A percentile compares a stretch with the other conserved stretches of the same genome.
Evolutionary conservation across 768 basidiomycete genomes (phyloP).

Genomic region (Suillus americanus): DNA sequence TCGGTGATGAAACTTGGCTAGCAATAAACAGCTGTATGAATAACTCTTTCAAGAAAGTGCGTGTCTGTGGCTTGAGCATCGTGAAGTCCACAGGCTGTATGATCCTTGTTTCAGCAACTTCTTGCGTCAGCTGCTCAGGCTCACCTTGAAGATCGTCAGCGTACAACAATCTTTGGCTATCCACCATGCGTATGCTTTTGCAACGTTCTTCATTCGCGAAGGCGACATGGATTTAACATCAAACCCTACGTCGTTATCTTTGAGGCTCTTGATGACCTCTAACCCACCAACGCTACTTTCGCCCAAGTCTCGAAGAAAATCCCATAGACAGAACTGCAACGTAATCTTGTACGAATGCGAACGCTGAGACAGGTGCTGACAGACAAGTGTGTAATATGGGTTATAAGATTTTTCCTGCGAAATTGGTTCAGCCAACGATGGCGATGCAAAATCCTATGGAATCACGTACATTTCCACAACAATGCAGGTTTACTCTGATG

Average conservation of each 20-base stretch:
- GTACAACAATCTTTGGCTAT: constrained; percentile 80
- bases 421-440: constrained; percentile 1
- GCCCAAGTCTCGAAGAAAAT: constrained; percentile 90
- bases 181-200: constrained; percentile 91
- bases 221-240: constrained; percentile 55
- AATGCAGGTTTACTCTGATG: constrained; percentile 88
- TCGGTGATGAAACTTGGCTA: constrained; percentile 73
- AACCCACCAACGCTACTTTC: constrained; percentile 80
- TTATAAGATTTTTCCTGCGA: constrained; percentile 85
- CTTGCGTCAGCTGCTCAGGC: neutral
- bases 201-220: constrained; percentile 67
- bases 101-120: neutral
- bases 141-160: constrained; percentile 81
- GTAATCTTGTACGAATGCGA: constrained; percentile 91
- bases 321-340: constrained; percentile 94
- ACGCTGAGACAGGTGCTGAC: constrained; percentile 73
- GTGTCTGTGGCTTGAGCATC: constrained; percentile 59
- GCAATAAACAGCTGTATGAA: constrained; percentile 68
- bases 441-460: neutral
- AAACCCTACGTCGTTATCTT: constrained; percentile 44
- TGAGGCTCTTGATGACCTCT: constrained; percentile 64
- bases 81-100: constrained; percentile 87
- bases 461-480: constrained; percentile 81
- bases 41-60: constrained; percentile 67
- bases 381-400: constrained; percentile 91